Evolutionary conservation across 225 moss, liverwort and hornwort species (phyloP), one percentile per base, ranked within the genome.

Genomic region (Pseudisothecium myosuroides): DNA sequence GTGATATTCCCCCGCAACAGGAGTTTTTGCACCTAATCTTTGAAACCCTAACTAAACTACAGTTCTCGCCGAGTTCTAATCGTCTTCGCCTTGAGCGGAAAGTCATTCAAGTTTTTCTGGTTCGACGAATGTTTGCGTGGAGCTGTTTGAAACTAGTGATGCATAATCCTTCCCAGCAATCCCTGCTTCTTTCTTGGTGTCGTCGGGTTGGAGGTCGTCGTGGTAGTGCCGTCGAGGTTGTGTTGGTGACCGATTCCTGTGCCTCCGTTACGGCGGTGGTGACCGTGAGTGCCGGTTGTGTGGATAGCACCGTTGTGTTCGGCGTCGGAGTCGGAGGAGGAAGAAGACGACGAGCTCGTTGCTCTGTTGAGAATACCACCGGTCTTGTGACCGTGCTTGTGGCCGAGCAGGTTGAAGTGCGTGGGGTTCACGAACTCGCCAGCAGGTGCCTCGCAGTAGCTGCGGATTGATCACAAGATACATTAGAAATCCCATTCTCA

Each of bases 381-480:
- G 6, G 58, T 80, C n/a, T 88, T 90, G 64, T 86, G 86, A 54
- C 83, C 83, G 29, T 55, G 86, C 50, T 86, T 76, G 32, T 68
- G 90, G 62, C 79, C 84, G 31, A 90, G 87, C 54, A 90, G 87
- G 77, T 90, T 91, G 90, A 90, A 84, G 64, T 90, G 88, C 10
- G 90, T 32, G 14, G 92, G 92, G 71, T 91, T 90, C 55, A 90
- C 81, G 23, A 90, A 89, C 76, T 91, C 89, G 68, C 87, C 85
- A 82, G 88, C 90, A 62, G 92, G 87, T 76, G 90, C 90, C 76
- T 92, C 92, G 63, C 90, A 91, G 71, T 89, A 92, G 76, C 92
- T 92, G 91, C 56, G 11, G 10, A 73, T 87, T 8, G 11, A 36
- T 50, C 55, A 66, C 68, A 68, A 34, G 8, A 52, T 31, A 12